phyloP scores from a whole-genome alignment of 164 flowering plant species.

The Stephania yunnanensis region DNA sequence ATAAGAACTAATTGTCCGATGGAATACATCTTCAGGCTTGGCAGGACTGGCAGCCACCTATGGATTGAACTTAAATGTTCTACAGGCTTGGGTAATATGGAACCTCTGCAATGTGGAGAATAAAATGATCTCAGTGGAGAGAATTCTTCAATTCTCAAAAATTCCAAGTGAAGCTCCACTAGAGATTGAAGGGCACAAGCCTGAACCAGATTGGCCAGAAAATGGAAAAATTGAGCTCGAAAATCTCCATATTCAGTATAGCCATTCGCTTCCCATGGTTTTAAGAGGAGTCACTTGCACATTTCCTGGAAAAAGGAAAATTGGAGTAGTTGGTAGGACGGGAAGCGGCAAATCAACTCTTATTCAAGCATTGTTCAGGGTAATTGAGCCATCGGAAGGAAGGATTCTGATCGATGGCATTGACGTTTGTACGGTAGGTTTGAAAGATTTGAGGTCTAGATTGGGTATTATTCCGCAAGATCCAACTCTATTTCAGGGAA shows the following conservation, averaged over 20 bases:
- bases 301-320: constrained; percentile 59
- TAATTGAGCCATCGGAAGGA: constrained; percentile 66
- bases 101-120: constrained; percentile 81
- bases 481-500: constrained; percentile 75
- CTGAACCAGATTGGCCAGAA: constrained; percentile 60
- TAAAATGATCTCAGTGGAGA: constrained; percentile 80
- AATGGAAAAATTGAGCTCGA: constrained; percentile 47
- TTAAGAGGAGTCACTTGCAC: constrained; percentile 62
- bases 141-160: constrained; percentile 61
- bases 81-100: constrained; percentile 84
- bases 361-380: constrained; percentile 77
- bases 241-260: constrained; percentile 49
- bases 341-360: constrained; percentile 94
- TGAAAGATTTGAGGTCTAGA: constrained; percentile 67
- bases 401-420: constrained; percentile 62
- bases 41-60: constrained; percentile 78
- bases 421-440: constrained; percentile 53
- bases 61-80: constrained; percentile 67
- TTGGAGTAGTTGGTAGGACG: constrained; percentile 81
- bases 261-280: constrained; percentile 58
- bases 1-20: constrained; percentile 3
- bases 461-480: constrained; percentile 83
- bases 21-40: constrained; percentile 40
- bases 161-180: constrained; percentile 75
- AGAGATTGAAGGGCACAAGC: constrained; percentile 48